Evolutionary conservation across 495 filamentous ascomycete genomes (phyloP).

Genomic region (Aspergillus coremiiformis): DNA sequence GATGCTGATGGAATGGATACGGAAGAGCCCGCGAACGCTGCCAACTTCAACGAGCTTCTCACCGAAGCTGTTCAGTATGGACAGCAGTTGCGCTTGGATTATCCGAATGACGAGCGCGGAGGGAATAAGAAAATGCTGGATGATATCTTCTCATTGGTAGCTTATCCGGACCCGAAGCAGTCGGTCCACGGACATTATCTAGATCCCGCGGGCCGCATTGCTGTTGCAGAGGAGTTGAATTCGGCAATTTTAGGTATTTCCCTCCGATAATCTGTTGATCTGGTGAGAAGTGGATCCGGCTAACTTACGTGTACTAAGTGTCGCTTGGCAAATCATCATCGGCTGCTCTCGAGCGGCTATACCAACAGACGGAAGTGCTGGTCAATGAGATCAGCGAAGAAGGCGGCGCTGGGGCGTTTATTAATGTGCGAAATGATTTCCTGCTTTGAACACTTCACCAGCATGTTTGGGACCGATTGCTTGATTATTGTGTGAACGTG

Average conservation of each 20-base stretch:
- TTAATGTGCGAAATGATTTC: slow-evolving; percentile 68
- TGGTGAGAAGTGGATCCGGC: neutral
- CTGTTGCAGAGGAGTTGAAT: slow-evolving; percentile 90
- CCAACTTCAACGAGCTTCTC: slow-evolving; percentile 49
- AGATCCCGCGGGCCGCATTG: slow-evolving; percentile 64
- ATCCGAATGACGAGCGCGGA: slow-evolving; percentile 55
- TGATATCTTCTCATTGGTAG: slow-evolving; percentile 84
- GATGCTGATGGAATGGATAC: slow-evolving; percentile 50
- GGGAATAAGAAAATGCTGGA: slow-evolving; percentile 67
- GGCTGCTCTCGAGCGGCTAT: slow-evolving; percentile 78
- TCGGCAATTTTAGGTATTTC: slow-evolving; percentile 81
- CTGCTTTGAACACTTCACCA: slow-evolving; percentile 28
- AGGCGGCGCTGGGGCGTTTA: slow-evolving; percentile 79
- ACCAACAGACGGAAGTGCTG: slow-evolving; percentile 79
- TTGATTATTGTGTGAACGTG: neutral
- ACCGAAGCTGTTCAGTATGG: slow-evolving; percentile 74
- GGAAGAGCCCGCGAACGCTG: slow-evolving; percentile 31
- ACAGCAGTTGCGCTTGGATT: slow-evolving; percentile 68
- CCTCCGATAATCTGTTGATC: slow-evolving; percentile 1
- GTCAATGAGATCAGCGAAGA: slow-evolving; percentile 74
- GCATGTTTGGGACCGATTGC: slow-evolving; percentile 9
- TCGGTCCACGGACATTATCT: slow-evolving; percentile 70
- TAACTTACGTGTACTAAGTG: slow-evolving; percentile 46
- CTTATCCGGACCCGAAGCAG: slow-evolving; percentile 72
- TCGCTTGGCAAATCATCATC: slow-evolving; percentile 84